Percentiles rank a stretch among this genome's conserved stretches.
Conservation (phyloP, 371 early-diverging fungal species). For the Mortierella sp. region DNA sequence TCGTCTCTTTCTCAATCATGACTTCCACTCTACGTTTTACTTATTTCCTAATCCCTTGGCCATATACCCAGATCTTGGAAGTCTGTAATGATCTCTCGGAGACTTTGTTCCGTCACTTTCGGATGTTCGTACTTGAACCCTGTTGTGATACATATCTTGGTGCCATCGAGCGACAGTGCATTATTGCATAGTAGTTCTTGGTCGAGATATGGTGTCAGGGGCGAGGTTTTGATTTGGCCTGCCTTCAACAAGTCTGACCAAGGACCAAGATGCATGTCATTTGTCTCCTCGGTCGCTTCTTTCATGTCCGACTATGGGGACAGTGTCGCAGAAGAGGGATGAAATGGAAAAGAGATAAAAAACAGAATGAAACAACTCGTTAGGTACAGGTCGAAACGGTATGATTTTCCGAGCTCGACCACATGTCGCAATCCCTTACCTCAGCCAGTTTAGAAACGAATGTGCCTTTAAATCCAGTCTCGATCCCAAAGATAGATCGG, state of each 20-base stretch:
- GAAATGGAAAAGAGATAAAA: neutral
- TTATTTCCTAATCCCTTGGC: conserved; percentile 60
- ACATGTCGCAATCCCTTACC: conserved; percentile 53
- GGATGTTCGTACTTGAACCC: conserved; percentile 82
- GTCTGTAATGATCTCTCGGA: conserved; percentile 77
- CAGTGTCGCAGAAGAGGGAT: neutral
- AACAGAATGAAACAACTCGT: neutral
- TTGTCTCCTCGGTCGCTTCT: conserved; percentile 88
- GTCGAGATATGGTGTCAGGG: conserved; percentile 95
- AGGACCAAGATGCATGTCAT: conserved; percentile 89
- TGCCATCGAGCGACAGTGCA: conserved; percentile 80
- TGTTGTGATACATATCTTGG: conserved; percentile 76
- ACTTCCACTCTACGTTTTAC: too few species aligned
- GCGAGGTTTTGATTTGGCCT: conserved; percentile 80
- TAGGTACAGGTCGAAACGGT: neutral
- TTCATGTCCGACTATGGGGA: conserved; percentile 75
- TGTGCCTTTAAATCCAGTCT: conserved; percentile 87
- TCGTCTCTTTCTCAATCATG: too few species aligned
- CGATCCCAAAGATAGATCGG: conserved; percentile 80
- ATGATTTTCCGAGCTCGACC: too few species aligned
- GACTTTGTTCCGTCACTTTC: conserved; percentile 67
- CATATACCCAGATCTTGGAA: conserved; percentile 73
- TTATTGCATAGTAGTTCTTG: conserved; percentile 88
- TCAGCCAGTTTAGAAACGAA: conserved; percentile 85
- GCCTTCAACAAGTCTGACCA: conserved; percentile 73